A percentile compares a stretch with the other conserved stretches of the same genome.
Conservation (phyloP, 441 rosid species). For the Gossypium lobatum region DNA sequence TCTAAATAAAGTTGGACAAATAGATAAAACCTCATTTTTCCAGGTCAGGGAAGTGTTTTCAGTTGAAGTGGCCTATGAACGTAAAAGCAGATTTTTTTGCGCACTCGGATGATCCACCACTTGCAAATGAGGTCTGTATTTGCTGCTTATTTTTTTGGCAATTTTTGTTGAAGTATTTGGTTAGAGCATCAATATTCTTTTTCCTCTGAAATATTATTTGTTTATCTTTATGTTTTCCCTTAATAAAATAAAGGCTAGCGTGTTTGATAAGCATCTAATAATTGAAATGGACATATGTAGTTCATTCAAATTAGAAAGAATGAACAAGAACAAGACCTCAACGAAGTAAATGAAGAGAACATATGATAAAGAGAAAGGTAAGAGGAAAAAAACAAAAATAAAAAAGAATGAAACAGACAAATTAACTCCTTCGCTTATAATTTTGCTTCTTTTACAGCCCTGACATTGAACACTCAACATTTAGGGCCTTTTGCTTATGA, state of each 20-base stretch:
- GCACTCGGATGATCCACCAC: conserved; percentile 40
- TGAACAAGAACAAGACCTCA: background rate
- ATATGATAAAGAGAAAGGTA: background rate
- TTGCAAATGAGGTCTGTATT: conserved; percentile 36
- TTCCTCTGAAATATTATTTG: background rate
- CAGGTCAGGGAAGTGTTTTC: conserved; percentile 82
- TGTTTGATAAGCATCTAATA: background rate
- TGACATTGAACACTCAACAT: background rate
- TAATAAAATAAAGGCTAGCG: background rate
- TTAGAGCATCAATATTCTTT: background rate
- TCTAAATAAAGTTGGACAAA: conserved; percentile 5
- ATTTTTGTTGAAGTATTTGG: conserved; percentile 1
- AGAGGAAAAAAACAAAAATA: background rate
- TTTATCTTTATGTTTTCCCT: background rate
- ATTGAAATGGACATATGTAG: background rate
- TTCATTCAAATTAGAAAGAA: background rate
- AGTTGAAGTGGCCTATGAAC: conserved; percentile 73
- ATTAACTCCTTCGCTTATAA: background rate
- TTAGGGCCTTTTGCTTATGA: background rate
- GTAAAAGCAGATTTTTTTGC: conserved; percentile 62
- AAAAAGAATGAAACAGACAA: background rate
- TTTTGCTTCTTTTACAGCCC: background rate
- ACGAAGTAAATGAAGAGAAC: background rate
- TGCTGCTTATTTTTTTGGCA: background rate
- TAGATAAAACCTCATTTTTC: conserved; percentile 11